A percentile compares a stretch with the other conserved stretches of the same genome.
These are phyloP conservation scores for Fragaria ananassa DNA, from an alignment of 306 rosid genomes.

Conservation along the genomic window DNA sequence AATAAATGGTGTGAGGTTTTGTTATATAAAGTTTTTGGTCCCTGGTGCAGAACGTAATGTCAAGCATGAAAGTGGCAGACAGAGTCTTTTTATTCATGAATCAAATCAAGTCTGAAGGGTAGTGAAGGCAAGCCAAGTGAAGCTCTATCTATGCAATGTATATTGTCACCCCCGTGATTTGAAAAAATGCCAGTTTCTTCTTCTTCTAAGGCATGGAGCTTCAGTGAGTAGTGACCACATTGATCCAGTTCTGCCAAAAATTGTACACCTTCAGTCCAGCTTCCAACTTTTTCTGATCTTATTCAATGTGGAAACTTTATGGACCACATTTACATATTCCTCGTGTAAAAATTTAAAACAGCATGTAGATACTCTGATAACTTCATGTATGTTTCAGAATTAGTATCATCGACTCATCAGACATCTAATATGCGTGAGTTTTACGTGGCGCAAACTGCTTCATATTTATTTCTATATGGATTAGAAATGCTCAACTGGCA, in stretches of 20 bases:
- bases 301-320: not conserved
- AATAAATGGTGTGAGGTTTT: not conserved
- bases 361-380: not conserved
- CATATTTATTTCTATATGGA: not conserved
- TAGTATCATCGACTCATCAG: not conserved
- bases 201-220: not conserved
- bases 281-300: not conserved
- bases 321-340: not conserved
- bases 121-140: not conserved
- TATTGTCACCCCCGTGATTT: not conserved
- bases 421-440: not conserved
- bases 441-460: not conserved
- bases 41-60: slow-evolving; percentile 2
- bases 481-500: not conserved
- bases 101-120: not conserved
- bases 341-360: not conserved
- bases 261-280: not conserved
- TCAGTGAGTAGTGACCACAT: slow-evolving; percentile 1
- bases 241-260: not conserved
- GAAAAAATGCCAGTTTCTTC: not conserved
- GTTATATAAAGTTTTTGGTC: not conserved
- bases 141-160: not conserved
- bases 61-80: not conserved
- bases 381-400: not conserved
- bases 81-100: not conserved